Conservation (phyloP, 352 stramenopile genomes). For the Globisporangium abappressorium region DNA sequence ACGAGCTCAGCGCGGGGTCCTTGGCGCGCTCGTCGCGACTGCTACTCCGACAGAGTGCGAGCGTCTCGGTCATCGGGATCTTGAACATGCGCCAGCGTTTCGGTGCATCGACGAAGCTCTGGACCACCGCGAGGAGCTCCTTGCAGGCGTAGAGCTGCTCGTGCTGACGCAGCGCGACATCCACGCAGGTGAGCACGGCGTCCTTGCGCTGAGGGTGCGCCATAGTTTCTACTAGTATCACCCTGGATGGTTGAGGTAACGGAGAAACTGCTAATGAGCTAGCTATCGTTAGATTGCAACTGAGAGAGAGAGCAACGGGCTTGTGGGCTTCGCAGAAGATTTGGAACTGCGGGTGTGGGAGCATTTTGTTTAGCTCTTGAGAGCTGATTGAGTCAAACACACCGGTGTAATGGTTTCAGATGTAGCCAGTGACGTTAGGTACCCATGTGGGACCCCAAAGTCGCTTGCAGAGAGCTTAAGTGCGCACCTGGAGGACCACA, state of each 20-base stretch:
- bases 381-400: not conserved
- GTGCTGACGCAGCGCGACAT: constrained; percentile 4
- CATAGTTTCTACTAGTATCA: not conserved
- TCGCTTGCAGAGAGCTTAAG: not conserved
- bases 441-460: constrained; percentile 2
- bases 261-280: not conserved
- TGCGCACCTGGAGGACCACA: not conserved
- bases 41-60: constrained; percentile 14
- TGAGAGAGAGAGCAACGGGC: too few species aligned
- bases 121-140: constrained; percentile 13
- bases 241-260: too few species aligned
- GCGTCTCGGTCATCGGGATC: constrained; percentile 18
- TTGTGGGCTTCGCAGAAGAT: not conserved
- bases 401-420: constrained; percentile 3
- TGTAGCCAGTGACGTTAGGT: constrained; percentile 7
- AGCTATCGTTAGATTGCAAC: not conserved
- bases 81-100: constrained; percentile 15
- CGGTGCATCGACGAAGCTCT: constrained; percentile 15
- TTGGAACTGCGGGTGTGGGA: not conserved
- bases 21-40: constrained; percentile 9
- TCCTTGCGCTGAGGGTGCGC: not conserved
- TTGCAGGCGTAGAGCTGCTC: constrained; percentile 10
- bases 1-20: not conserved
- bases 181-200: constrained; percentile 10
- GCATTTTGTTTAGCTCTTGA: not conserved